phyloP scores from a whole-genome alignment of 352 stramenopile species.

The Elongisporangium undulatum region DNA sequence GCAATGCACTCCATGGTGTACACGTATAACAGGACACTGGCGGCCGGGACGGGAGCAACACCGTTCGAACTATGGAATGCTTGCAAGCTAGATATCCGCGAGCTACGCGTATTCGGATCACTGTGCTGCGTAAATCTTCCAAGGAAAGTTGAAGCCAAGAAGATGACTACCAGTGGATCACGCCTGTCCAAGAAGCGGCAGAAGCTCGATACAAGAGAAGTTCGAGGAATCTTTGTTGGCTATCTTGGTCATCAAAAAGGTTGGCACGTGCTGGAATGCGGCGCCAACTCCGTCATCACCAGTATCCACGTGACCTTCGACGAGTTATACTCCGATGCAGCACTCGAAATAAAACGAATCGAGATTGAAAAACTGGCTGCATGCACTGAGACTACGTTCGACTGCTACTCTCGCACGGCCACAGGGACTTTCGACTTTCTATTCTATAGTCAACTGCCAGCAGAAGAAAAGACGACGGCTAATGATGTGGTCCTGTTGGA shows the following conservation, averaged over 20 bases:
- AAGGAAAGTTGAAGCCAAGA: conserved; percentile 1
- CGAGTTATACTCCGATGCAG: neutral
- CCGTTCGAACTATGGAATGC: conserved; percentile 3
- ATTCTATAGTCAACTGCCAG: conserved; percentile 3
- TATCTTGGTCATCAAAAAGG: conserved; percentile 1
- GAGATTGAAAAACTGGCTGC: neutral
- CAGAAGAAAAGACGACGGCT: neutral
- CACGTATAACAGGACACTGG: conserved; percentile 5
- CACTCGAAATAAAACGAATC: neutral
- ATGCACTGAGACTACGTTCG: neutral
- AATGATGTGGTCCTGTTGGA: too few species aligned
- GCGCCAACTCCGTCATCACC: neutral
- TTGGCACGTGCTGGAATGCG: neutral
- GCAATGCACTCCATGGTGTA: conserved; percentile 1
- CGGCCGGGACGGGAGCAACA: neutral
- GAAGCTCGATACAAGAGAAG: conserved; percentile 5
- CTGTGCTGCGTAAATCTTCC: conserved; percentile 4
- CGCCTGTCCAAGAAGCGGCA: neutral
- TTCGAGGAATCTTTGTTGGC: conserved; percentile 8
- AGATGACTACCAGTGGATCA: neutral
- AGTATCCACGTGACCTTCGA: conserved; percentile 2
- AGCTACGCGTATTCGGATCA: conserved; percentile 8
- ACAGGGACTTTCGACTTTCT: conserved; percentile 4
- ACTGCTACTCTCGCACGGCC: neutral
- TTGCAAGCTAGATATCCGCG: neutral